Evolutionary conservation across 352 stramenopile species (phyloP).

Genomic region (Hyphochytrium catenoides): DNA sequence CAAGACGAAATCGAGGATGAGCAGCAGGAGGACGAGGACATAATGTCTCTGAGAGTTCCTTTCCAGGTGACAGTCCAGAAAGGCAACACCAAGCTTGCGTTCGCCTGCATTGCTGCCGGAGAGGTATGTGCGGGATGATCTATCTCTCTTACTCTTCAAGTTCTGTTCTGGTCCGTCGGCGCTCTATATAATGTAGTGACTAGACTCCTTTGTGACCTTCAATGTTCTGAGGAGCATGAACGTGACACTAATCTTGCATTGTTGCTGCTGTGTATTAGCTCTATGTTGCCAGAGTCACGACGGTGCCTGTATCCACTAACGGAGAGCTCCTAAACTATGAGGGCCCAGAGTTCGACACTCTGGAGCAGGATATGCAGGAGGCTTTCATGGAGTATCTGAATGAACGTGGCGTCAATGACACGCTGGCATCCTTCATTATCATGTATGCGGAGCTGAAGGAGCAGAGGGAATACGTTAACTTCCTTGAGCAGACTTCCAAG

Average conservation of each 20-base stretch:
- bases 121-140: too few species aligned
- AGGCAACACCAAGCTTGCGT: conserved; percentile 41
- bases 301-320: conserved; percentile 20
- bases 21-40: conserved; percentile 27
- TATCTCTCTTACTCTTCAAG: too few species aligned
- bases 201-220: conserved; percentile 47
- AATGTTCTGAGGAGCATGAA: conserved; percentile 37
- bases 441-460: conserved; percentile 56
- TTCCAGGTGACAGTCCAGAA: conserved; percentile 41
- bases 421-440: conserved; percentile 53
- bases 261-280: too few species aligned
- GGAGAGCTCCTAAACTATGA: conserved; percentile 36
- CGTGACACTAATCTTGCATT: too few species aligned
- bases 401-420: conserved; percentile 46
- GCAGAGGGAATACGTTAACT: conserved; percentile 50
- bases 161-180: too few species aligned
- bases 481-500: conserved; percentile 30
- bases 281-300: too few species aligned
- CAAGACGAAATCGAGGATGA: conserved; percentile 33
- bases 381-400: conserved; percentile 46
- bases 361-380: conserved; percentile 57
- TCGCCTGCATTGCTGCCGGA: conserved; percentile 48
- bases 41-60: conserved; percentile 40
- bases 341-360: conserved; percentile 45
- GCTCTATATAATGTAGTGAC: too few species aligned